These are phyloP conservation scores for Triangularia verruculosa DNA, from an alignment of 2,329 filamentous ascomycete genomes.

Conservation along the genomic window DNA sequence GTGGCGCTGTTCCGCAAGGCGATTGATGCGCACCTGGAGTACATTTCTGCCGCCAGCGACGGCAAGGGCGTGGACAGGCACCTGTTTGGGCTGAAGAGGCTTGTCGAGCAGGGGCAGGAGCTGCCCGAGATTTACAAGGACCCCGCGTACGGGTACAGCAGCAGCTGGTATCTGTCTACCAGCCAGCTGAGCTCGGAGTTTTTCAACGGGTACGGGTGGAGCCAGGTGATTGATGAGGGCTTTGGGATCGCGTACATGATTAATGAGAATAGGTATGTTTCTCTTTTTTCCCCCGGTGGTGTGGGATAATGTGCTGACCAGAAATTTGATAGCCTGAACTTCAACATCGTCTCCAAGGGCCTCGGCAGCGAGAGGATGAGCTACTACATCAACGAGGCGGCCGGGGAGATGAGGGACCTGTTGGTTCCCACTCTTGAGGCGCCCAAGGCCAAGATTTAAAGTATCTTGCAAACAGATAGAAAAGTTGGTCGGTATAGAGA, in stretches of 20 bases:
- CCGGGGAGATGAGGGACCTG: conserved; percentile 82
- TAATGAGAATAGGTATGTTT: conserved; percentile 83
- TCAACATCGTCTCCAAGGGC: conserved; percentile 95
- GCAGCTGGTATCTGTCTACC: conserved; percentile 84
- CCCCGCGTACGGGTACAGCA: conserved; percentile 78
- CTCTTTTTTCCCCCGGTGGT: neutral
- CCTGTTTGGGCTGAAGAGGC: conserved; percentile 94
- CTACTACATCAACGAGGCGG: conserved; percentile 92
- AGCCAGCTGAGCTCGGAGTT: conserved; percentile 92
- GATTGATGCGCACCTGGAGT: conserved; percentile 78
- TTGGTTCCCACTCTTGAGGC: conserved; percentile 75
- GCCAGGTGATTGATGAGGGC: conserved; percentile 91
- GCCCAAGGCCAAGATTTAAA: conserved; percentile 84
- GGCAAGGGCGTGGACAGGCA: conserved; percentile 94
- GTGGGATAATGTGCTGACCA: neutral
- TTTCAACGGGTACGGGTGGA: conserved; percentile 99
- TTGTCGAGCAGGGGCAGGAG: conserved; percentile 75
- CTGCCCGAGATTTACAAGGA: conserved; percentile 82
- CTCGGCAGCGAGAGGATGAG: conserved; percentile 90
- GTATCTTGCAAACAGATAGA: neutral
- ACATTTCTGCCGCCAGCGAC: conserved; percentile 84
- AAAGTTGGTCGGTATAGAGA: too few species aligned
- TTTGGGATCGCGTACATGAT: conserved; percentile 99
- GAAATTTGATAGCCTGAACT: conserved; percentile 68
- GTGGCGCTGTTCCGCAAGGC: conserved; percentile 79